These are phyloP conservation scores for Xeromyces bisporus DNA, from an alignment of 495 filamentous ascomycete species.

Conservation along the genomic window DNA sequence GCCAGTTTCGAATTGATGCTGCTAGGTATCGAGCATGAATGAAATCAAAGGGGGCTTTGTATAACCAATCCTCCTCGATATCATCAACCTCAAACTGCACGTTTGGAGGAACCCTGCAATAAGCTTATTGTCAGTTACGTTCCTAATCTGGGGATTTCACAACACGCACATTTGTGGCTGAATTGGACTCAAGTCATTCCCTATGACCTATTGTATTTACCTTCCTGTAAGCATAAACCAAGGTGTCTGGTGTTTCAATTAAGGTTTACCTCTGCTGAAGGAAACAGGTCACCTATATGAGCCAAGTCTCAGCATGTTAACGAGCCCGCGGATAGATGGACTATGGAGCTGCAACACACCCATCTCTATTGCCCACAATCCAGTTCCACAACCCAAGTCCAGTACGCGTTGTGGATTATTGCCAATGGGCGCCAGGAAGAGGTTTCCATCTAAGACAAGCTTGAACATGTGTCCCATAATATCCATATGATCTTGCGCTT, in stretches of 20 bases:
- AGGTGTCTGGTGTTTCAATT: no score
- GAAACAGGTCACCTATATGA: neutral
- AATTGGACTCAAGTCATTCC: neutral
- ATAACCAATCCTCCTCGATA: constrained; percentile 6
- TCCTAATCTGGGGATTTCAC: neutral
- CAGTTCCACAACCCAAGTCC: constrained; percentile 27
- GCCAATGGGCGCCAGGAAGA: constrained; percentile 34
- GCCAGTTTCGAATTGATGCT: constrained; percentile 7
- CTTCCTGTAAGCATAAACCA: neutral
- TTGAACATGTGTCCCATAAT: constrained; percentile 47
- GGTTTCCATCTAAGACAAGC: constrained; percentile 28
- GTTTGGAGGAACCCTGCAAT: constrained; percentile 12
- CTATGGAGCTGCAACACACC: constrained; percentile 19
- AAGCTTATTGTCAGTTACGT: no score
- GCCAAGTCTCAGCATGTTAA: neutral
- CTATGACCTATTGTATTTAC: neutral
- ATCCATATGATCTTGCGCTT: constrained; percentile 29
- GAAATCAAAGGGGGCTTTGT: constrained; percentile 6
- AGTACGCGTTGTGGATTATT: constrained; percentile 19
- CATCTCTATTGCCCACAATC: constrained; percentile 32
- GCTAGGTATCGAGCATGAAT: constrained; percentile 8
- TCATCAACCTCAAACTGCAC: constrained; percentile 9
- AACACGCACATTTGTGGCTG: neutral
- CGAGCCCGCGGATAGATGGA: no score
- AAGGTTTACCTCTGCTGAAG: neutral